Evolutionary conservation across 23 red algal genomes (phyloP).

Genomic region (Agarophyton chilense): DNA sequence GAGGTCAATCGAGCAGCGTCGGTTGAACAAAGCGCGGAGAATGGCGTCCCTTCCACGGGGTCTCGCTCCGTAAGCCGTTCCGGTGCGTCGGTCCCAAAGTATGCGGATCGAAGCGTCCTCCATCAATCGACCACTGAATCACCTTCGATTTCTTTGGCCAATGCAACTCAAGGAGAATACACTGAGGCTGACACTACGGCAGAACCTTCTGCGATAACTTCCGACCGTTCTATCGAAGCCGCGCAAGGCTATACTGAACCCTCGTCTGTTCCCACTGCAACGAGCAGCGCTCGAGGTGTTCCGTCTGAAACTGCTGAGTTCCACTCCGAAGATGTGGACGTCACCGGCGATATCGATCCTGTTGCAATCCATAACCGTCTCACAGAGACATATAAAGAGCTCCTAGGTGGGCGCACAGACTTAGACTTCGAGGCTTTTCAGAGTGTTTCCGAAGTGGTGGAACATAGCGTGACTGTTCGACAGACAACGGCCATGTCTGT

Average conservation of each 20-base stretch:
- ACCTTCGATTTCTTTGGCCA: background rate
- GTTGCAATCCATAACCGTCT: slow-evolving; percentile 24
- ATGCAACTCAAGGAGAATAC: slow-evolving; percentile 16
- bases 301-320: slow-evolving; percentile 1
- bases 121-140: background rate
- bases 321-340: background rate
- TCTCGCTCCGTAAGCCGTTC: background rate
- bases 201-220: slow-evolving; percentile 14
- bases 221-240: slow-evolving; percentile 12
- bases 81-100: background rate
- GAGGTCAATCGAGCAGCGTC: background rate
- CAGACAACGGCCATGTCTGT: background rate
- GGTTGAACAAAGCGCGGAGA: background rate
- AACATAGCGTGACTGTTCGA: background rate
- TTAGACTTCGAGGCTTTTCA: background rate
- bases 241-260: background rate
- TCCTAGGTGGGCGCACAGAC: background rate
- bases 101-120: background rate
- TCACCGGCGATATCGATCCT: slow-evolving; percentile 9
- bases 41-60: background rate
- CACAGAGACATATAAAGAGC: slow-evolving; percentile 11
- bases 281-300: background rate
- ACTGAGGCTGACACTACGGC: background rate
- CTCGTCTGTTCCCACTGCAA: slow-evolving; percentile 10
- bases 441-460: background rate